Evolutionary conservation across 768 basidiomycete genomes (phyloP).

Genomic region (Lactarius sp.): DNA sequence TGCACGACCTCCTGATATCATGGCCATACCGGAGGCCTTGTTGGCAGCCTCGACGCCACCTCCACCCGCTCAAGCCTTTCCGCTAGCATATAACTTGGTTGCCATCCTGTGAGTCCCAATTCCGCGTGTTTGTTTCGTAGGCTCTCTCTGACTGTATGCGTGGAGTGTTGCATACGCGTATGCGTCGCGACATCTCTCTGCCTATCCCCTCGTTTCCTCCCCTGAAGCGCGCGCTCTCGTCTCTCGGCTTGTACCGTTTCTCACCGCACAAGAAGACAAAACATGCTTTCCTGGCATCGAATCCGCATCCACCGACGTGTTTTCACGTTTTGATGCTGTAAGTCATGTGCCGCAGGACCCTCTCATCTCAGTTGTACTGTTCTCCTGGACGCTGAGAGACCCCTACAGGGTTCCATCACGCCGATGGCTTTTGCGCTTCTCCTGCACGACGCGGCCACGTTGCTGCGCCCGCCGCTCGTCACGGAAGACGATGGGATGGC

Average conservation of each 20-base stretch:
- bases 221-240: slow-evolving; percentile 44
- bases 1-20: slow-evolving; percentile 40
- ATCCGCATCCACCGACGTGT: slow-evolving; percentile 54
- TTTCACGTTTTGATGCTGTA: slow-evolving; percentile 57
- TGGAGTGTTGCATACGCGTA: slow-evolving; percentile 66
- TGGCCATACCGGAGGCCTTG: slow-evolving; percentile 43
- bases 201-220: slow-evolving; percentile 52
- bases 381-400: background rate
- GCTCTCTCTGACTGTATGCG: background rate
- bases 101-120: slow-evolving; percentile 54
- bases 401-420: slow-evolving; percentile 30
- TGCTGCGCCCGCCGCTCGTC: slow-evolving; percentile 47
- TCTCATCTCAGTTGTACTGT: background rate
- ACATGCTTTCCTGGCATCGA: slow-evolving; percentile 48
- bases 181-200: slow-evolving; percentile 54
- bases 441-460: slow-evolving; percentile 47
- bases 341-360: slow-evolving; percentile 14
- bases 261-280: slow-evolving; percentile 54
- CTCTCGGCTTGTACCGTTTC: slow-evolving; percentile 55
- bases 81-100: slow-evolving; percentile 64
- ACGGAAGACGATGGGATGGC: slow-evolving; percentile 32
- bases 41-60: slow-evolving; percentile 34
- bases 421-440: slow-evolving; percentile 48
- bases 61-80: slow-evolving; percentile 24
- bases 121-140: background rate